Base-by-base conservation (phyloP, 192 early-diverging fungal genomes). In the Coemansia sp. region DNA sequence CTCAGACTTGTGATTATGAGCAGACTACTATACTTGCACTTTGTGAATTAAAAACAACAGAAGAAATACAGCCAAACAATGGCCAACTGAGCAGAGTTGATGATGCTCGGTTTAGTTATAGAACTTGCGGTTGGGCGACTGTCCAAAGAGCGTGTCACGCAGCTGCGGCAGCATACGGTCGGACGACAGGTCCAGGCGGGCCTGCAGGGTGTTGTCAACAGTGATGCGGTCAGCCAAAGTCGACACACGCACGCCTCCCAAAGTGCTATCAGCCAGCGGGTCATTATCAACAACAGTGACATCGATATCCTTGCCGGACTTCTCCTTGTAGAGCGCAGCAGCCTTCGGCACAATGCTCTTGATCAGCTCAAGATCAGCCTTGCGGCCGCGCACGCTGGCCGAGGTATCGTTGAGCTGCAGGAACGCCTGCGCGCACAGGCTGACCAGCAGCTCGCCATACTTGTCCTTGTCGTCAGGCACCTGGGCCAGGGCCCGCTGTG, bases 111-210 rank as follows among this genome's bases (percentile, higher is more conserved):
- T 27, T 28, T 65, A 79, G 62, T 69, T 92, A 82, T 88, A 95
- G 85, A 94, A 97, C 65, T 85, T 90, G 82, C 94, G 89, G 80
- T 83, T 90, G 32, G 89, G 88, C 30, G 93, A 93, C 52, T 89
- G 89, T 6, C 94, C 97, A 78, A 94, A 99, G 52, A 99, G 84
- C 46, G 87, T 67, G 64, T 88, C 81, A 50, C 95, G 92, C 69
- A 98, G 87, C 62, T 93, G 89, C 28, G 97, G 97, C 57, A 99
- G 88, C 92, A 95, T 91, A 61, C 81, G 71, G 62, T 98, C 92
- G 48, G 85, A 82, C 27, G 89, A 81, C 58, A 97, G 83, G 10
- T 87, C 88, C 60, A 99, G 75, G 35, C 97, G 86, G n/a, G 89
- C 83, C 72, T 92, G 92, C 54, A 95, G 82, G 23, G 95, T 96